Evolutionary conservation across 257 asterid genomes (phyloP), one percentile per base, ranked within the genome.

Genomic region (Nemophila menziesii): DNA sequence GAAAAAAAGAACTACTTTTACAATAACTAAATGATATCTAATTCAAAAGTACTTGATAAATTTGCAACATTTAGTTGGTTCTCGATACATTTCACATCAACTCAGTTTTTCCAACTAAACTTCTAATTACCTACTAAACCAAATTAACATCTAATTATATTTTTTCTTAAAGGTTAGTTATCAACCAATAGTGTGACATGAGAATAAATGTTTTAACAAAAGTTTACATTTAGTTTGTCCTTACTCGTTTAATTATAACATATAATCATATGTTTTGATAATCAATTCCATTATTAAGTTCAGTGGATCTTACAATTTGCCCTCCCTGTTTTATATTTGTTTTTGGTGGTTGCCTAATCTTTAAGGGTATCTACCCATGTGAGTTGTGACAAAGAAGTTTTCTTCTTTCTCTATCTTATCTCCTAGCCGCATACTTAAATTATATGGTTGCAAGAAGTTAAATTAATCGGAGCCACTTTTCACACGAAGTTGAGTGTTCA

Each of bases 331-430:
- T 5, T 34, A 18, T 40, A 16, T 46, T 42, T 22, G 20, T 56
- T 46, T 27, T 44, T 29, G 69, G 69, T 44, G 48, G 70, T 67
- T 77, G 61, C 61, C 47, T 54, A 49, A 57, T 22, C 29, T 7
- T 29, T 5, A 29, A 13, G 20, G 41, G 69, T 58, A 64, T 69
- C 80, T 54, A 56, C 54, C 69, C 79, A 61, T 64, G 76, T 67
- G 76, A 58, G 8, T 57, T 64, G 76, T 67, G 76, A 58, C 5
- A 7, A 29, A 2, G 36, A 29, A 29, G 36, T 29, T 3, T 13
- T 29, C 12, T 29, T 29, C 9, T 5, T 7, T 29, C 12, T 29
- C n/a, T n/a, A n/a, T 29, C 36, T 29, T 29, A 29, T 29, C 36
- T 29, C 36, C 7, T 7, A 7, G 36, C 36, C 36, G 36, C 36